These are phyloP conservation scores for Tuber indicum DNA, from an alignment of 495 filamentous ascomycete species.

Conservation along the genomic window DNA sequence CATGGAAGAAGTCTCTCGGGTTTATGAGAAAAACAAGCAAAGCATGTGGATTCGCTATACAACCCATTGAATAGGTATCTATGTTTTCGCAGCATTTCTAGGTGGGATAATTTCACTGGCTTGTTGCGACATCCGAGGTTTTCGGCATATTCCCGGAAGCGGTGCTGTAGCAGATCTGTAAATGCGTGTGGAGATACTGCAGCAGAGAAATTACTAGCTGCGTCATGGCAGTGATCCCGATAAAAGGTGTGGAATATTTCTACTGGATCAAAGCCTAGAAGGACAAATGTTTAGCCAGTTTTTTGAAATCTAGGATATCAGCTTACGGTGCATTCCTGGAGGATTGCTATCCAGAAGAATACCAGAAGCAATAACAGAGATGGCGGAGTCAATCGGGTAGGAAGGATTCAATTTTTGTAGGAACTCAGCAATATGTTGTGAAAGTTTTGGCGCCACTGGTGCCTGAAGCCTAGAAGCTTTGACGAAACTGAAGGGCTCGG, in stretches of 20 bases:
- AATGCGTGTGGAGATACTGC: no score
- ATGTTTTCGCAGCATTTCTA: constrained; percentile 1
- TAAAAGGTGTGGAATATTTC: constrained; percentile 29
- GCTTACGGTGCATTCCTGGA: constrained; percentile 28
- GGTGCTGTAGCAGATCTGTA: no score
- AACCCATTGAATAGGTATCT: constrained; percentile 2
- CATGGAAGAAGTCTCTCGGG: constrained; percentile 25
- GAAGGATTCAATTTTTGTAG: constrained; percentile 19
- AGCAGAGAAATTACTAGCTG: background rate
- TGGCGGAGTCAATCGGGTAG: constrained; percentile 22
- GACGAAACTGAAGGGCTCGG: constrained; percentile 35
- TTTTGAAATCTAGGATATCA: background rate
- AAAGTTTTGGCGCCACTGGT: constrained; percentile 22
- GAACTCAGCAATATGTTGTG: constrained; percentile 22
- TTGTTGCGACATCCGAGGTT: no score
- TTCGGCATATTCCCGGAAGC: no score
- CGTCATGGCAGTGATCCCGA: constrained; percentile 1
- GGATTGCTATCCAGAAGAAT: constrained; percentile 10
- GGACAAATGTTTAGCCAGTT: no score
- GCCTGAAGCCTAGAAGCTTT: constrained; percentile 25
- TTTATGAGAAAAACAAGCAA: constrained; percentile 17
- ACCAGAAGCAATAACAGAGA: constrained; percentile 29
- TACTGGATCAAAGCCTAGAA: constrained; percentile 23
- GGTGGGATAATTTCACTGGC: background rate
- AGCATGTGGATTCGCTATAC: constrained; percentile 16